Percentiles rank a stretch among this genome's conserved stretches.
Evolutionary conservation across 2,329 filamentous ascomycete species (phyloP).

Genomic region (Sporothrix pallida): DNA sequence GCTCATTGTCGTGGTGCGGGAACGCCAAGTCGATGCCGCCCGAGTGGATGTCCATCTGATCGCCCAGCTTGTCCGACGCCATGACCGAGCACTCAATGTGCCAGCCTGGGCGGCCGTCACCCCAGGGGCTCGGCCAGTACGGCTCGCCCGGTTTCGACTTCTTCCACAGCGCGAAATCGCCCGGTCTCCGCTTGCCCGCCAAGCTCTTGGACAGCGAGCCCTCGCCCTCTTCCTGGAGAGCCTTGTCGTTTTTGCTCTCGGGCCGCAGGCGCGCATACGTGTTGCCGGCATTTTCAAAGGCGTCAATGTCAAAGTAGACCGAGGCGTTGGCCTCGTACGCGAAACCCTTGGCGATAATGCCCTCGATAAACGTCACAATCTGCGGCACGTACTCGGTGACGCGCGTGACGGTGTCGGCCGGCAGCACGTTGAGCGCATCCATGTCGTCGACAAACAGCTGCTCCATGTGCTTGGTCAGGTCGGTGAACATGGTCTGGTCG

Average conservation of each 20-base stretch:
- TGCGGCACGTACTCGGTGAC: constrained; percentile 72
- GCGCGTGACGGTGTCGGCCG: constrained; percentile 67
- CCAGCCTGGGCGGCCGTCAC: constrained; percentile 71
- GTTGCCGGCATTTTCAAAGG: constrained; percentile 68
- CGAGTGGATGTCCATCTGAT: constrained; percentile 72
- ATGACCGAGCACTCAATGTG: constrained; percentile 78
- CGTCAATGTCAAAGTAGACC: constrained; percentile 74
- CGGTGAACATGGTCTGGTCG: constrained; percentile 70
- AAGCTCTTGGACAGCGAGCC: constrained; percentile 65
- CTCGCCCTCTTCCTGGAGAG: constrained; percentile 70
- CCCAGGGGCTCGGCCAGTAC: constrained; percentile 69
- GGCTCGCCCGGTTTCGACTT: constrained; percentile 59
- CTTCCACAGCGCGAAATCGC: constrained; percentile 73
- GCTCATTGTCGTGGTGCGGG: constrained; percentile 63
- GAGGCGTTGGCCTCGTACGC: constrained; percentile 69
- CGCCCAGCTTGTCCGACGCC: constrained; percentile 69
- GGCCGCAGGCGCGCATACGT: constrained; percentile 72
- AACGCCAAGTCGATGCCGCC: constrained; percentile 69
- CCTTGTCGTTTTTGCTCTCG: constrained; percentile 69
- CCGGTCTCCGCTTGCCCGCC: constrained; percentile 65
- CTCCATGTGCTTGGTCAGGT: constrained; percentile 69
- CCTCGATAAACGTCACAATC: constrained; percentile 66
- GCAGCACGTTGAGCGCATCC: constrained; percentile 67
- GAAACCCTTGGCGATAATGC: constrained; percentile 69
- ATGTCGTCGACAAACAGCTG: constrained; percentile 72